Base-by-base conservation (phyloP, 805 yeast genomes). In the Torulaspora delbrueckii region DNA sequence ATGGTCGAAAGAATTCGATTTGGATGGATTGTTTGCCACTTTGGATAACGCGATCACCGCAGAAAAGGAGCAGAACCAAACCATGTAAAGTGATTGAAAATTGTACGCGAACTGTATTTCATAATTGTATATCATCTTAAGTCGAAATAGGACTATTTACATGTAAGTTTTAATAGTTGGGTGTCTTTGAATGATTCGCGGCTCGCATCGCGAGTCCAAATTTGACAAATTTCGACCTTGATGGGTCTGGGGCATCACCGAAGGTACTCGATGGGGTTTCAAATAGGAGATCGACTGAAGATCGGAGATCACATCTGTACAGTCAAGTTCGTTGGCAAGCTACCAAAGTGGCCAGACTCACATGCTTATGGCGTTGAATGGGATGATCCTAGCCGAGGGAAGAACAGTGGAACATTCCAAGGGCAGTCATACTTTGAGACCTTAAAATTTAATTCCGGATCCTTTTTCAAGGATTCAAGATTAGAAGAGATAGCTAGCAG, bases 1-100 rank as follows among this genome's bases (percentile, higher is more conserved):
- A 56, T 93, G 98, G 97, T 82, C 97, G 16, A 78, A 87, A 66
- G 99, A 90, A 69, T 90, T 93, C 64, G 96, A 89, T 67, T 73
- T 93, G 56, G 96, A 87, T 64, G 87, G 86, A 3, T 73, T 90
- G 52, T 82, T 90, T 47, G 68, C 73, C 8, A 56, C 71, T 36
- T 48, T 71, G 32, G 74, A 71, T 45, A 58, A 56, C 34, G 64
- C 60, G n/a, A 61, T 65, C 37, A 53, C 54, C 19, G 53, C 53
- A 7, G 52, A 60, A 12, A 55, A 53, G n/a, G 59, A 58, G 14
- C 56, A 50, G 22, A 58, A 55, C 36, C 44, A 45, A 49, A 50
- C 37, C 43, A 38, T 30, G 37, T 37, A 28, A 40, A 24, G 18
- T 5, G 12, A n/a, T 28, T 25, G 19, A 13, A 19, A 16, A 7